phyloP scores from a whole-genome alignment of 1,284 basidiomycete genomes.

The Boletus smithii region DNA sequence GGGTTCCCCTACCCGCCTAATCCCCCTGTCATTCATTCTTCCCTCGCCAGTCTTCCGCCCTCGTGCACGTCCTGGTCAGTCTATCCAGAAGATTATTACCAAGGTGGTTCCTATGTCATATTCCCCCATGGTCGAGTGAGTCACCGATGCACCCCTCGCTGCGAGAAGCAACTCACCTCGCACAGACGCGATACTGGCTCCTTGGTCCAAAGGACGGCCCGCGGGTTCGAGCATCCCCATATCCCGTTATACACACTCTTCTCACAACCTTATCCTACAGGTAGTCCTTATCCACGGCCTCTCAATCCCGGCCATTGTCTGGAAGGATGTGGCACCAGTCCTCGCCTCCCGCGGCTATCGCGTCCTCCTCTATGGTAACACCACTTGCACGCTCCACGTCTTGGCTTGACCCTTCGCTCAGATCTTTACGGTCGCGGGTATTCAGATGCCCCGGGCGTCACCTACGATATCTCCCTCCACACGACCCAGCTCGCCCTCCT shows the following conservation, averaged over 20 bases:
- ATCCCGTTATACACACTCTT: not conserved
- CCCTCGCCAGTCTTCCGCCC: conserved; percentile 54
- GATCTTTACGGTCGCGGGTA: conserved; percentile 80
- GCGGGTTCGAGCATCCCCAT: conserved; percentile 44
- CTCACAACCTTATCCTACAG: conserved; percentile 34
- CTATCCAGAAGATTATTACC: conserved; percentile 66
- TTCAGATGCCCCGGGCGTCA: conserved; percentile 67
- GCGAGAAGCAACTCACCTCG: not conserved
- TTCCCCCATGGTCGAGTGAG: conserved; percentile 59
- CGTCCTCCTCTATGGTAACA: conserved; percentile 66
- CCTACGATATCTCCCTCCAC: conserved; percentile 61
- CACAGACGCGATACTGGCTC: conserved; percentile 69
- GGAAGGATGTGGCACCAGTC: conserved; percentile 65
- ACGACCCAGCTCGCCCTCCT: conserved; percentile 75
- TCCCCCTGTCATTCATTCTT: conserved; percentile 48
- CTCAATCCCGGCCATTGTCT: conserved; percentile 71
- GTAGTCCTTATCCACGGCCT: conserved; percentile 74
- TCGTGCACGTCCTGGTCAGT: conserved; percentile 57
- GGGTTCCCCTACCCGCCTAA: conserved; percentile 59
- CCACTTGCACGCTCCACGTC: not conserved
- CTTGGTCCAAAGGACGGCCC: conserved; percentile 65
- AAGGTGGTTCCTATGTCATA: conserved; percentile 60
- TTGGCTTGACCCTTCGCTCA: conserved; percentile 28
- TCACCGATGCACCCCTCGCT: not conserved
- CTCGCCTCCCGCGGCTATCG: conserved; percentile 65